Evolutionary conservation across 495 filamentous ascomycete species (phyloP), one percentile per base, ranked within the genome.

Genomic region (Penicillium egyptiacum): DNA sequence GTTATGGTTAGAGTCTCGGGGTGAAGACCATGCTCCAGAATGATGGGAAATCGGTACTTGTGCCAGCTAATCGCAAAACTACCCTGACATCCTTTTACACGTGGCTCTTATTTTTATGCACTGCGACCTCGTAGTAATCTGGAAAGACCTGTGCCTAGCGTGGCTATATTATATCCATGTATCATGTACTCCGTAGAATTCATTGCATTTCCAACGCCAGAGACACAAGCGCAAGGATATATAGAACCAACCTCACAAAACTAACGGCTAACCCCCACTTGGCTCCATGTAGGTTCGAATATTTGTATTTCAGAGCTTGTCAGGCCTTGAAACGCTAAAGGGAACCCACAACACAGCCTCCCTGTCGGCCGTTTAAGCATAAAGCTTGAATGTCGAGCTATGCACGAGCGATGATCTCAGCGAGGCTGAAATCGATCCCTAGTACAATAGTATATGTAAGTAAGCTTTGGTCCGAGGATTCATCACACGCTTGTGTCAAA

Each of bases 311-410:
- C 40, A 31, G 22, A 48, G 53, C 26, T 43, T 28, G 43, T 33
- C 17, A 49, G 51, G 20, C 35, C 51, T 45, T 53, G 49, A 47
- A 56, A 53, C 50, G 45, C 39, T 50, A 52, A 40, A 42, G 33
- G 30, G 22, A 59, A 49, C 22, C 53, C 61, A 58, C 61, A 58
- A 50, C 54, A 63, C 47, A 48, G 54, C 55, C 62, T 63, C 57
- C 1, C 19, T 39, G 55, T 59, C 50, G 60, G 55, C 53, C 59
- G 33, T 44, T 61, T 63, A 66, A 66, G 63, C 63, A 60, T 63
- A 61, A 66, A 58, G 16, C 25, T 61, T 45, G 49, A 54, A 50
- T 40, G 26, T 58, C 59, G 44, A 49, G 37, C 53, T 25, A 55
- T 23, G 52, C 42, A 57, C 41, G 22, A 59, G 33, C 60, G 57